Base-by-base conservation (phyloP, 495 filamentous ascomycete genomes). In the Penicillium robsamsonii region DNA sequence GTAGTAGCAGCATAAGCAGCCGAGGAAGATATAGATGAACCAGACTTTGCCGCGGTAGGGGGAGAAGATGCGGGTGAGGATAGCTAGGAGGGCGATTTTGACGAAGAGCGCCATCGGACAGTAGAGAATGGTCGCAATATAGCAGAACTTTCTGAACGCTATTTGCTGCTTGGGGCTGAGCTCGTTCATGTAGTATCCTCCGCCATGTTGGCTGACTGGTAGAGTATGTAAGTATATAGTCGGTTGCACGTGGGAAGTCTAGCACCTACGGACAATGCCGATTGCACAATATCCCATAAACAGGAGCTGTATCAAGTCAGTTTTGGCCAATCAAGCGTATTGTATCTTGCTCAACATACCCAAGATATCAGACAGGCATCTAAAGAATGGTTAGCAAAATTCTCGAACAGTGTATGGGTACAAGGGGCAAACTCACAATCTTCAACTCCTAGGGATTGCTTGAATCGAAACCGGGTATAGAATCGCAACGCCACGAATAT, bases 81-180 rank as follows among this genome's bases (percentile, higher is more conserved):
- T 77, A 0, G 75, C 65, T 1, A 81, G 68, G n/a, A 81, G 70
- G 44, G 77, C 70, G 50, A 79, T 56, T 58, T 81, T 81, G 53
- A 70, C 66, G 53, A 75, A 66, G 18, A 78, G 69, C 13, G 73
- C 75, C 68, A 74, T 78, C 7, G 78, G 78, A 24, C 74, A 79
- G 62, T 81, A 81, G 44, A 79, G 60, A 24, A 79, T 63, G 7
- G 72, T 77, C 20, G 70, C 70, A 56, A 74, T 63, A 42, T 75
- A 75, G 62, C 66, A 72, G 53, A 69, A 74, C 63, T 75, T 77
- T 46, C 62, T 65, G 55, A 71, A 77, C 37, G 53, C 42, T 11
- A 69, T 58, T 46, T 63, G 29, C 22, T 66, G 20, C 2, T 42
- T 37, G 0, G 46, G 29, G 6, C 53, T 46, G 2, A 77, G 53